These are phyloP conservation scores for Botrytis medusae DNA, from an alignment of 2,329 filamentous ascomycete genomes.

Conservation along the genomic window DNA sequence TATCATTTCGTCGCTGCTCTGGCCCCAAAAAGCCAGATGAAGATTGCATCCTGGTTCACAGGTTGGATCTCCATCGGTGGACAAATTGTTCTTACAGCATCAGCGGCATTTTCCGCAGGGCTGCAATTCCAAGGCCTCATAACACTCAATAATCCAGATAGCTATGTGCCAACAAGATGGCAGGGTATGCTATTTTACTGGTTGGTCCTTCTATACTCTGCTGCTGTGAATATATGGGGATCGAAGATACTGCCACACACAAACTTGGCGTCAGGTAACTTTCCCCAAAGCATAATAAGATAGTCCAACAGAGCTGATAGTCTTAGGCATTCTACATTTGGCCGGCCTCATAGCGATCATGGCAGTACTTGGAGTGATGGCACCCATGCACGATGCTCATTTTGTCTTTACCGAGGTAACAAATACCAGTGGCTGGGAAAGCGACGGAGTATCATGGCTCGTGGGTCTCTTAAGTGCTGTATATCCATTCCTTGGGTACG, in stretches of 20 bases:
- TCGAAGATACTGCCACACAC: constrained; percentile 41
- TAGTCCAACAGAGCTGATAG: not conserved
- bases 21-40: constrained; percentile 43
- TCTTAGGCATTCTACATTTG: constrained; percentile 35
- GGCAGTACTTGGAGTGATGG: constrained; percentile 40
- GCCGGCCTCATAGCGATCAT: constrained; percentile 46
- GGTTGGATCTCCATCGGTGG: constrained; percentile 50
- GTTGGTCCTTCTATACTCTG: constrained; percentile 44
- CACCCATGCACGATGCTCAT: constrained; percentile 46
- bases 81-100: constrained; percentile 48
- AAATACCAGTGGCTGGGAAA: constrained; percentile 48
- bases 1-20: constrained; percentile 61
- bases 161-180: constrained; percentile 46
- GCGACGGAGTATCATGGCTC: constrained; percentile 49
- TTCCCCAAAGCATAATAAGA: not conserved
- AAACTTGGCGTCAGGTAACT: constrained; percentile 41
- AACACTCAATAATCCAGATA: constrained; percentile 43
- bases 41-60: constrained; percentile 44
- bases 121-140: constrained; percentile 48
- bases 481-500: constrained; percentile 41
- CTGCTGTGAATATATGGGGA: constrained; percentile 25
- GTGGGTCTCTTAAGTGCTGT: constrained; percentile 47
- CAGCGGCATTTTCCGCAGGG: constrained; percentile 48
- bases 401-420: constrained; percentile 48
- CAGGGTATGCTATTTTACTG: constrained; percentile 51